A percentile compares a stretch with the other conserved stretches of the same genome.
These are phyloP conservation scores for Cercospora nicotianae DNA, from an alignment of 2,329 filamentous ascomycete genomes.

Conservation along the genomic window DNA sequence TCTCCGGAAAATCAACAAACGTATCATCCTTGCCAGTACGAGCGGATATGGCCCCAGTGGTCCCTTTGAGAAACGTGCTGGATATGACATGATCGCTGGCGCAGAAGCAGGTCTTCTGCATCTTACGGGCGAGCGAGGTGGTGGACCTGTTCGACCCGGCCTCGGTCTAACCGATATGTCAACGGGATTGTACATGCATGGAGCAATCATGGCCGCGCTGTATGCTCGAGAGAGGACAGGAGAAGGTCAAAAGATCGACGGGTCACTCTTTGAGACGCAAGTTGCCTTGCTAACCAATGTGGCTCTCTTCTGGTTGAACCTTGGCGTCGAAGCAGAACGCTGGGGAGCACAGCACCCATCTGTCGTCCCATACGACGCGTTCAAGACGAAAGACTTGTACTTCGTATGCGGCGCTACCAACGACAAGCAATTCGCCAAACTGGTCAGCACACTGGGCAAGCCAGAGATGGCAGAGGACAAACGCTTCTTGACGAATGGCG, in stretches of 20 bases:
- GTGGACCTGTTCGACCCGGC: constrained; percentile 45
- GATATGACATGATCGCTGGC: constrained; percentile 50
- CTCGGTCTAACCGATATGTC: constrained; percentile 49
- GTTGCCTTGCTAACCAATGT: constrained; percentile 48
- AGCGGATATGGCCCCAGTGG: constrained; percentile 48
- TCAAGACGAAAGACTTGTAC: constrained; percentile 38
- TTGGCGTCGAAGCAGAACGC: constrained; percentile 44
- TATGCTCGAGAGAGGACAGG: constrained; percentile 43
- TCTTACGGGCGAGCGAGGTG: constrained; percentile 46
- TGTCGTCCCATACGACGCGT: constrained; percentile 51
- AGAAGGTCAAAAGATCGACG: constrained; percentile 47
- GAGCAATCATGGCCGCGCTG: constrained; percentile 48
- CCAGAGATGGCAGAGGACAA: constrained; percentile 34
- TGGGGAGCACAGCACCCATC: constrained; percentile 51
- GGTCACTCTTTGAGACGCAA: constrained; percentile 49
- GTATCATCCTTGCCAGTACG: constrained; percentile 47
- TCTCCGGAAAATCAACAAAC: constrained; percentile 41
- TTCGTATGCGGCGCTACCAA: constrained; percentile 36
- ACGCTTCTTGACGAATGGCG: constrained; percentile 35
- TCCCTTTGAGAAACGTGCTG: constrained; percentile 46
- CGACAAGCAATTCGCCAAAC: constrained; percentile 42
- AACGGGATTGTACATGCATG: constrained; percentile 49
- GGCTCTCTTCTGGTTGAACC: constrained; percentile 44
- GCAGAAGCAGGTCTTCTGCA: constrained; percentile 49
- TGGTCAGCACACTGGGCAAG: constrained; percentile 33